Evolutionary conservation across 106 monocot genomes (phyloP).

Genomic region (Dactylorhiza incarnata): DNA sequence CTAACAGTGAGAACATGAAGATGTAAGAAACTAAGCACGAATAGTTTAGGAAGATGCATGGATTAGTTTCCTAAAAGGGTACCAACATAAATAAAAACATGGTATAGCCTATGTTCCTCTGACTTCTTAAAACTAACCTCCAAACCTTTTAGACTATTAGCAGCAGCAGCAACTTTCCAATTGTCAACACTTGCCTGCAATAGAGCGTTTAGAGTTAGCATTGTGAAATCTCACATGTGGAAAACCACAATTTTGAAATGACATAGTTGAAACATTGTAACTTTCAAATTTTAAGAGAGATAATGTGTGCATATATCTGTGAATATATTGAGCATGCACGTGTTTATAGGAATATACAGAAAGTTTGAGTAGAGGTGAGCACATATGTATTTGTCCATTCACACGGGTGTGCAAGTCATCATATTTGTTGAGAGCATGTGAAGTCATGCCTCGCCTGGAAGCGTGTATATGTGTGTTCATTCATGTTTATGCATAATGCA

Average conservation of each 20-base stretch:
- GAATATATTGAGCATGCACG: too few species aligned
- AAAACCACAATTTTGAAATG: constrained; percentile 1
- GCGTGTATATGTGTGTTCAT: too few species aligned
- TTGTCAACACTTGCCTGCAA: constrained; percentile 36
- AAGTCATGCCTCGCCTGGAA: too few species aligned
- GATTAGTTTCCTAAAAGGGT: neutral
- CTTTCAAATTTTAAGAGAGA: neutral
- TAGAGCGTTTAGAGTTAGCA: neutral
- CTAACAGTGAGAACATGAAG: constrained; percentile 21
- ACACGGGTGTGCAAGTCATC: neutral
- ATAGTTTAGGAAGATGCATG: neutral
- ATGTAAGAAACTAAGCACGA: neutral
- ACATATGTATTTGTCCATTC: neutral
- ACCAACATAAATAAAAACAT: constrained; percentile 1
- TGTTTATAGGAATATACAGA: too few species aligned
- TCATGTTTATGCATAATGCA: too few species aligned
- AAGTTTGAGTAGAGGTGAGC: too few species aligned
- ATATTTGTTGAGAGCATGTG: too few species aligned
- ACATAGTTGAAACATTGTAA: neutral
- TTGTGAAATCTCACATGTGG: neutral
- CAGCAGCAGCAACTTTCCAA: constrained; percentile 37
- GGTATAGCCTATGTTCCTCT: neutral
- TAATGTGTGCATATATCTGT: too few species aligned
- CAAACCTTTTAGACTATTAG: constrained; percentile 59
- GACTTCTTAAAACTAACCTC: constrained; percentile 42